Evolutionary conservation across 176 grass and related monocot species (phyloP), one percentile per base, ranked within the genome.

Genomic region (Avena sativa): DNA sequence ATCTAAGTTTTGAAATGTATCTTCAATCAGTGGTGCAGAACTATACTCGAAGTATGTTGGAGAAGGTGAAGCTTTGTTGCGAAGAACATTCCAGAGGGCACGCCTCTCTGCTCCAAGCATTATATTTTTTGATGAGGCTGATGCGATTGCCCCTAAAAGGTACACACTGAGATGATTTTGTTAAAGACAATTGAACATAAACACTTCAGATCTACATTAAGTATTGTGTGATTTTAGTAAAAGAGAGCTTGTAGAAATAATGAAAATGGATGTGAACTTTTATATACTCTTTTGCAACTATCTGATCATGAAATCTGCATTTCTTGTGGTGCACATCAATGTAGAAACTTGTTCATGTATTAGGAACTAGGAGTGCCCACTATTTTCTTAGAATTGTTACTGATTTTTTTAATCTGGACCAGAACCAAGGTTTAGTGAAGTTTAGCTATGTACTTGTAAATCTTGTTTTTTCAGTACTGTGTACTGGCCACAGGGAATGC

Each of bases 31-130:
- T 69, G 93, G 92, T 80, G 93, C 92, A 68, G 93, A 98, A 26
- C 62, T 98, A 59, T 98, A 98, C 79, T 98, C 93, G 2, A 98
- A 94, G 67, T 98, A 95, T 84, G 96, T 98, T 87, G 96, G 96
- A 68, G 96, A 98, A 94, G 93, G 93, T 86, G 93, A 98, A 86
- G 90, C 93, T 76, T 89, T 94, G 83, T 81, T 94, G 57, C 64
- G 90, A 67, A 85, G 87, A 84, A 98, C 90, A 85, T 98, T 98
- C 84, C 93, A 96, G 82, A 98, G 89, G 82, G 96, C 96, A 62
- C 75, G 87, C 61, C 90, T 98, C 47, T 82, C 93, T 65, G 73
- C 92, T 76, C 92, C 96, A 68, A 98, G 96, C 84, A 94, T 98
- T 83, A 89, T 98, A 84, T 94, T 96, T 73, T 96, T 98, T 67